Evolutionary conservation across 768 basidiomycete species (phyloP), one percentile per base, ranked within the genome.

Genomic region (Mycena latifolia): DNA sequence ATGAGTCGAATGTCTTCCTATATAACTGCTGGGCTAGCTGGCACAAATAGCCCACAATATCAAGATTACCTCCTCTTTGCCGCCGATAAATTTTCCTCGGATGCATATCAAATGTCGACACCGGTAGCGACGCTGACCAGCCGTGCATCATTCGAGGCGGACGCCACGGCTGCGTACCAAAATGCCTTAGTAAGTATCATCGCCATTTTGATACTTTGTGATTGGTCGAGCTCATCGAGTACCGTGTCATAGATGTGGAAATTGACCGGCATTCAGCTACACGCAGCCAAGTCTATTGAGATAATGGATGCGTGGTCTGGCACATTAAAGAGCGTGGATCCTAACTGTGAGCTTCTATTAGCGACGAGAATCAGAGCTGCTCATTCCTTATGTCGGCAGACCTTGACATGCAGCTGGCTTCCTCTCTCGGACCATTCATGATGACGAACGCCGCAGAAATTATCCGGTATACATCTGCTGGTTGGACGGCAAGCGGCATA

Each of bases 111-210:
- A 45, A 56, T 56, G 55, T 56, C 55, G 43, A 56, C 55, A 27
- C 55, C 55, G 43, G 55, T 56, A 56, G 55, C 39, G 55, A 56
- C 28, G 55, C 39, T 56, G 39, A 56, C 41, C 41, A 56, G 39
- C 39, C 55, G 55, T 56, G 55, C 55, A 45, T 45, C 55, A 43
- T 56, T 56, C 55, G 55, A 56, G 55, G 55, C 55, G 55, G 55
- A 56, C 55, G 41, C 55, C 55, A 56, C 55, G 55, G 55, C 55
- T 45, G 55, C 55, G 55, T 56, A 56, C 55, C 55, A 56, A 56
- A 56, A 56, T 56, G 39, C 55, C 39, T 41, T 56, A 43, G 55
- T 56, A 56, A 56, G 55, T 45, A 45, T 56, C 41, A 45, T 29
- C 55, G 41, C 39, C 39, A 56, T 41, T 56, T 45, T 15, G 39